Base-by-base conservation (phyloP, 2,329 filamentous ascomycete genomes). In the Trichoderma hamatum region DNA sequence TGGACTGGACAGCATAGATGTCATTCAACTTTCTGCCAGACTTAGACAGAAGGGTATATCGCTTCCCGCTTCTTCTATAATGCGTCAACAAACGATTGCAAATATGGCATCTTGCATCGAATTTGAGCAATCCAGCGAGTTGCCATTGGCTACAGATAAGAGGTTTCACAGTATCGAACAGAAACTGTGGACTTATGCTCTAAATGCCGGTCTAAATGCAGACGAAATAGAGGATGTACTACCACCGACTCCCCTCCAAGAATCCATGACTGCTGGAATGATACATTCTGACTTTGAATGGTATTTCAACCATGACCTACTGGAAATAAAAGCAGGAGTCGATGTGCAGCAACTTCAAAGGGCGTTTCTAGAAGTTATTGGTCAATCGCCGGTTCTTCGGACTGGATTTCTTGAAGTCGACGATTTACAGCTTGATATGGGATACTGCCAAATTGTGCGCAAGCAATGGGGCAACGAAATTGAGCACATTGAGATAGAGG, bases 1-100 rank as follows among this genome's bases (percentile, higher is more conserved):
- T 36, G 94, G 94, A 0, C 84, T 97, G 7, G 95, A 97, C 81
- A 97, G 94, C 75, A 96, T 97, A 69, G 94, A 97, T 78, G 87
- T 91, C 1, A 95, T 97, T 77, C 96, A 93, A 74, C 81, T 97
- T 0, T 91, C 92, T 0, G 89, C 93, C 0, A 86, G 89, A 65
- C 82, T 97, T 2, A 91, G 86, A 71, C 86, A 84, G 55, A 79
- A 80, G 5, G 86, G 85, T 0, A 80, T 96, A 24, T 76, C 81
- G 0, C 77, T 97, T 13, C 82, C 90, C 0, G 88, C 94, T n/a
- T 92, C 92, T 72, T 83, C 85, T n/a, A 89, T 97, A 26, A 91
- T 97, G 84, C 89, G 87, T 64, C 84, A 84, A 3, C 88, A 91
- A 63, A 93, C 87, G 0, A 89, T 97, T 43, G 77, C 84, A 0